Conservation (phyloP, 805 yeast species). For the Candida corydali region DNA sequence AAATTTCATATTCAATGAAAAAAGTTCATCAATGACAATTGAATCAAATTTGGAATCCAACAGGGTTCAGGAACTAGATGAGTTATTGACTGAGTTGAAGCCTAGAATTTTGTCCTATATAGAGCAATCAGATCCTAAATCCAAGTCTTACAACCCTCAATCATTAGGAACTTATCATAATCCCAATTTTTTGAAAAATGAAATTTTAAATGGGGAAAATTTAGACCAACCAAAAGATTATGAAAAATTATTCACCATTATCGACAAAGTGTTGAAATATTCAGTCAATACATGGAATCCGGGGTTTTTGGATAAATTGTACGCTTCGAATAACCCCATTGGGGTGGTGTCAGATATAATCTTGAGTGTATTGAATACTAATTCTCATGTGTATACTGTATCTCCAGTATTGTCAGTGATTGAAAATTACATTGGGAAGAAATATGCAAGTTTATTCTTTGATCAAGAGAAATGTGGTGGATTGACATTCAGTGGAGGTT, state of each 20-base stretch:
- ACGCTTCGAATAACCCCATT: slow-evolving; percentile 82
- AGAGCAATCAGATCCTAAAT: slow-evolving; percentile 37
- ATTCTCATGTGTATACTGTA: slow-evolving; percentile 81
- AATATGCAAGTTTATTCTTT: slow-evolving; percentile 66
- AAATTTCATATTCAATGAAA: too few relatives aligned
- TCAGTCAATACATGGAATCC: slow-evolving; percentile 86
- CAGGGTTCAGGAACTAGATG: slow-evolving; percentile 55
- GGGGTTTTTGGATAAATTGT: slow-evolving; percentile 78
- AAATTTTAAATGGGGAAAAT: slow-evolving; percentile 21
- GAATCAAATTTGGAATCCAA: slow-evolving; percentile 40
- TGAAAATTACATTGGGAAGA: slow-evolving; percentile 62
- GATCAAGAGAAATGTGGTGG: slow-evolving; percentile 59
- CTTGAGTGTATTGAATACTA: slow-evolving; percentile 69
- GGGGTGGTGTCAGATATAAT: slow-evolving; percentile 73
- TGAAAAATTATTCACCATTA: slow-evolving; percentile 39
- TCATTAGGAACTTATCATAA: slow-evolving; percentile 50
- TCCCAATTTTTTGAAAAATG: slow-evolving; percentile 44
- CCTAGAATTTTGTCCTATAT: slow-evolving; percentile 53
- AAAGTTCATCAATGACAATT: slow-evolving; percentile 7
- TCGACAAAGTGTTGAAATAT: slow-evolving; percentile 55
- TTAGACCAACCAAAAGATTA: slow-evolving; percentile 29
- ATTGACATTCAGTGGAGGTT: slow-evolving; percentile 80
- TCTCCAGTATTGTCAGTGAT: slow-evolving; percentile 75
- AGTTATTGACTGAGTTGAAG: slow-evolving; percentile 46
- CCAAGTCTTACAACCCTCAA: slow-evolving; percentile 27